Percentiles rank a stretch among this genome's conserved stretches.
Evolutionary conservation across 106 monocot species (phyloP).

Genomic region (Dendrobium huoshanense): DNA sequence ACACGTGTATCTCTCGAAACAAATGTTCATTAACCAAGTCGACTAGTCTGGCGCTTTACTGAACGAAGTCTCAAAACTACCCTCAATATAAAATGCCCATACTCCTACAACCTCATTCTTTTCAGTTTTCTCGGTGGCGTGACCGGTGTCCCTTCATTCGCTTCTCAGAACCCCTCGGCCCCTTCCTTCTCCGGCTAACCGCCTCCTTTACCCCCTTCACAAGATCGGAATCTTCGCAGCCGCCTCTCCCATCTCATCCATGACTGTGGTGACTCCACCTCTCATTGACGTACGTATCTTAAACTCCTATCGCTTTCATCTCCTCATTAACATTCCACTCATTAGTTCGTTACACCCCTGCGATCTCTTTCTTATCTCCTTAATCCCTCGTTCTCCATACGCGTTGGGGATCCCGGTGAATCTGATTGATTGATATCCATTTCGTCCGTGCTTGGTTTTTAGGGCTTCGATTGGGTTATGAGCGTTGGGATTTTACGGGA

Average conservation of each 20-base stretch:
- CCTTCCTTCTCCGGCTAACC: neutral
- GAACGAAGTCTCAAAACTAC: neutral
- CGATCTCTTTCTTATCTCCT: neutral
- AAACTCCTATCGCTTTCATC: neutral
- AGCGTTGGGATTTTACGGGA: conserved; percentile 1
- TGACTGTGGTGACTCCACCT: conserved; percentile 64
- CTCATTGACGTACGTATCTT: conserved; percentile 37
- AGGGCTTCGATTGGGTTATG: conserved; percentile 9
- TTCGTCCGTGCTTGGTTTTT: neutral
- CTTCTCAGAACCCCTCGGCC: neutral
- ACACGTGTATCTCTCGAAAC: too few relatives aligned
- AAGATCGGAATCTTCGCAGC: conserved; percentile 13
- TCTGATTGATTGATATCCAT: conserved; percentile 2
- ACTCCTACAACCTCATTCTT: neutral
- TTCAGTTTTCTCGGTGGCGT: neutral
- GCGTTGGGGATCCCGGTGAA: neutral
- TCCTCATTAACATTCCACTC: neutral
- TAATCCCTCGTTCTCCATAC: neutral
- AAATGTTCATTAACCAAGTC: neutral
- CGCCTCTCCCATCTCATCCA: conserved; percentile 8
- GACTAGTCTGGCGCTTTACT: neutral
- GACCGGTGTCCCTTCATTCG: neutral
- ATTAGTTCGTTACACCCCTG: neutral
- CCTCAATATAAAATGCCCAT: neutral
- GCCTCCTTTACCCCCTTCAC: neutral